These are phyloP conservation scores for Pseudopyrenochaeta lycopersici DNA, from an alignment of 2,329 filamentous ascomycete genomes.

Conservation along the genomic window DNA sequence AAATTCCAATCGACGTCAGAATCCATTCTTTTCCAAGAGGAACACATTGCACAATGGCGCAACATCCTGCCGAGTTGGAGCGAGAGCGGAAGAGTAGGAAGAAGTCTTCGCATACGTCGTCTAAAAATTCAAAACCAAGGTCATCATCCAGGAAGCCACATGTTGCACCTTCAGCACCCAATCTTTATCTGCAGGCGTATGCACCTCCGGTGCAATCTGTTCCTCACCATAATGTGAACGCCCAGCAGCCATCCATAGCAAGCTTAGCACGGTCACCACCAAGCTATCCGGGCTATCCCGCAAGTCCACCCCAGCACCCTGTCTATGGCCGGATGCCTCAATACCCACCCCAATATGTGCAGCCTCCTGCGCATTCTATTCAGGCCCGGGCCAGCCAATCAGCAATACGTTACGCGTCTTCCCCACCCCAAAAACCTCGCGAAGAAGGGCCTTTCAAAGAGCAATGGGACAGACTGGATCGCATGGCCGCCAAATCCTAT, in stretches of 20 bases:
- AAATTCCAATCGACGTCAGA: neutral
- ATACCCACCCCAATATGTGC: conserved; percentile 18
- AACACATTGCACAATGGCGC: conserved; percentile 18
- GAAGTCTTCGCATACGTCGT: conserved; percentile 27
- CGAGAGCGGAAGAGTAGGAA: conserved; percentile 28
- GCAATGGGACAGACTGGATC: conserved; percentile 41
- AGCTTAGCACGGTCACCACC: conserved; percentile 11
- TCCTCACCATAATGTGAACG: conserved; percentile 16
- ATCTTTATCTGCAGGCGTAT: conserved; percentile 23
- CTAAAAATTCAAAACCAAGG: conserved; percentile 23
- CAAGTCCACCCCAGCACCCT: conserved; percentile 24
- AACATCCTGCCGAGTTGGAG: conserved; percentile 13
- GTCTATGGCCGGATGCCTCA: conserved; percentile 33
- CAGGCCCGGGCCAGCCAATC: conserved; percentile 31
- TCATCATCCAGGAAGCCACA: conserved; percentile 20
- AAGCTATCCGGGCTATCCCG: conserved; percentile 16
- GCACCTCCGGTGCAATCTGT: conserved; percentile 22
- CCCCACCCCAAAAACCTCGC: conserved; percentile 24
- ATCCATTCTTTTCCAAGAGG: neutral
- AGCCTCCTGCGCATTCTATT: conserved; percentile 19
- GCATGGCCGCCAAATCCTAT: conserved; percentile 41
- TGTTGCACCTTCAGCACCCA: conserved; percentile 18
- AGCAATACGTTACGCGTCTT: conserved; percentile 27
- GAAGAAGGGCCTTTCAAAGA: conserved; percentile 33
- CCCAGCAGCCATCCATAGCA: conserved; percentile 12